A percentile compares a stretch with the other conserved stretches of the same genome.
These are phyloP conservation scores for Fraxinus excelsior DNA, from an alignment of 257 asterid genomes.

Conservation along the genomic window DNA sequence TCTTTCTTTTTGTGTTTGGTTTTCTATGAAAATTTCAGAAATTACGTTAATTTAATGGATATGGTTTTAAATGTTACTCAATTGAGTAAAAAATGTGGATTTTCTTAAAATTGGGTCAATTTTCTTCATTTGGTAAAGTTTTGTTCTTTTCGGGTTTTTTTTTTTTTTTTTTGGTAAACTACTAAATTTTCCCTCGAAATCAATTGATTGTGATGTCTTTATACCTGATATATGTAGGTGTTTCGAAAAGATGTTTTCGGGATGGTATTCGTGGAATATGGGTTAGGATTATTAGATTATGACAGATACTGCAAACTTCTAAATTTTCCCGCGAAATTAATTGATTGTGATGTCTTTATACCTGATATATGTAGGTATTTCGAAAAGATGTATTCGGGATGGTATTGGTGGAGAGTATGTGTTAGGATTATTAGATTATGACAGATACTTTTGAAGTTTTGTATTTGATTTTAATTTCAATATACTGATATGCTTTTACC, in stretches of 20 bases:
- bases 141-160: neutral
- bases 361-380: neutral
- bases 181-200: neutral
- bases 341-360: no score
- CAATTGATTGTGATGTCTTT: neutral
- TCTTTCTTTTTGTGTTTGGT: neutral
- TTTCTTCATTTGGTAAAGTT: conserved; percentile 10
- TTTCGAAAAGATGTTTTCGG: neutral
- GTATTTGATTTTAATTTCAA: neutral
- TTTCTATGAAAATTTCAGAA: neutral
- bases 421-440: neutral
- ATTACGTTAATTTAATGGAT: conserved; percentile 1
- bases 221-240: neutral
- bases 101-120: conserved; percentile 2
- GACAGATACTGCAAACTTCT: neutral
- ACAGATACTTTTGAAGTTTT: neutral
- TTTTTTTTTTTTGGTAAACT: no score
- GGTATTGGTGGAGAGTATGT: neutral
- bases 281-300: neutral
- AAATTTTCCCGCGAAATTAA: no score
- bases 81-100: conserved; percentile 9
- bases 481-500: neutral
- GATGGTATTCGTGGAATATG: neutral
- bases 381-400: neutral
- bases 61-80: conserved; percentile 8